Evolutionary conservation across 23 red algal species (phyloP), one percentile per base, ranked within the genome.

Genomic region (Chondrus crispus): DNA sequence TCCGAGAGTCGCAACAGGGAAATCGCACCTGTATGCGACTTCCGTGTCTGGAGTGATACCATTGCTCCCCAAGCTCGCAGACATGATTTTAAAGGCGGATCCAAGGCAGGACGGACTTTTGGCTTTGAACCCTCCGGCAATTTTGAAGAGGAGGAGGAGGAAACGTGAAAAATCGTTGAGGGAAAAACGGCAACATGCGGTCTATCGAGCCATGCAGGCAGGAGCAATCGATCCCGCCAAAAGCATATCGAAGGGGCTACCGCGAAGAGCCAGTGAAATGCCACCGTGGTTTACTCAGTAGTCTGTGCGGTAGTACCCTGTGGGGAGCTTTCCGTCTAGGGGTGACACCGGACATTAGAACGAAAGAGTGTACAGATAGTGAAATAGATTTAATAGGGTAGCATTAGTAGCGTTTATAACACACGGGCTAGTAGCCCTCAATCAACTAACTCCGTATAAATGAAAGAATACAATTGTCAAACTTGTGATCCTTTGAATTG

Each of bases 281-380:
- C 85, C 85, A 37, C 85, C 85, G 18, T 88, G 85, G 85, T 88
- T 88, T 46, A 88, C 85, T 9, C 60, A 66, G 35, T 66, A 32
- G 35, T n/a, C n/a, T n/a, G n/a, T n/a, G n/a, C n/a, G n/a, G n/a
- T n/a, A n/a, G n/a, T n/a, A n/a, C n/a, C n/a, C n/a, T n/a, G n/a
- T n/a, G n/a, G n/a, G n/a, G n/a, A n/a, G n/a, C n/a, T n/a, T n/a
- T n/a, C n/a, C n/a, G n/a, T n/a, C n/a, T n/a, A n/a, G n/a, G n/a
- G n/a, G n/a, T n/a, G n/a, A n/a, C n/a, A n/a, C n/a, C n/a, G n/a
- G n/a, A n/a, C n/a, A n/a, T n/a, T n/a, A n/a, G n/a, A n/a, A n/a
- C n/a, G n/a, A n/a, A n/a, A n/a, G n/a, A n/a, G n/a, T n/a, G n/a
- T n/a, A n/a, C n/a, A n/a, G n/a, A n/a, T n/a, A n/a, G n/a, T n/a